These are phyloP conservation scores for Calonectria honghensis DNA, from an alignment of 2,329 filamentous ascomycete genomes.

Conservation along the genomic window DNA sequence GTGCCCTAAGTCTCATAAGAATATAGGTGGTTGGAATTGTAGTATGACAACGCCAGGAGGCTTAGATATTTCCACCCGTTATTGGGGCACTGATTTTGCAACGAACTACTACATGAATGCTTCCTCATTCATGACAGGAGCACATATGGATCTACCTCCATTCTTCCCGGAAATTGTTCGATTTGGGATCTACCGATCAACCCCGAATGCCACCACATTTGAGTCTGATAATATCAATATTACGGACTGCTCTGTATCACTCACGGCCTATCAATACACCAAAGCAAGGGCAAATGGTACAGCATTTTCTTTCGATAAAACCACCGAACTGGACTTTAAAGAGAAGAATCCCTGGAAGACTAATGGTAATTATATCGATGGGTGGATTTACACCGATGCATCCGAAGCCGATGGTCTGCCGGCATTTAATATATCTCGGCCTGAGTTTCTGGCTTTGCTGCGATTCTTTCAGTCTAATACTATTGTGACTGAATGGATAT, in stretches of 20 bases:
- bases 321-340: background rate
- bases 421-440: background rate
- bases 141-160: background rate
- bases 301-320: conserved; percentile 15
- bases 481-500: conserved; percentile 20
- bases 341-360: background rate
- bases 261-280: conserved; percentile 28
- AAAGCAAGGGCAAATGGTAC: conserved; percentile 36
- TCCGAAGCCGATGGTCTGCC: conserved; percentile 14
- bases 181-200: conserved; percentile 38
- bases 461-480: conserved; percentile 9
- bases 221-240: conserved; percentile 21
- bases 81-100: background rate
- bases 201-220: conserved; percentile 29
- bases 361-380: background rate
- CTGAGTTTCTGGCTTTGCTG: conserved; percentile 7
- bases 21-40: background rate
- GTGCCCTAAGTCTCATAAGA: background rate
- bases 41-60: conserved; percentile 39
- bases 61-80: conserved; percentile 6
- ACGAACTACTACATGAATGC: conserved; percentile 36
- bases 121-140: background rate
- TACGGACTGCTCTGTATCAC: conserved; percentile 32
- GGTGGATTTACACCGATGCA: background rate
- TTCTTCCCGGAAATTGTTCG: conserved; percentile 10